Base-by-base conservation (phyloP, 345 rosid species). In the Aurinia saxatilis region DNA sequence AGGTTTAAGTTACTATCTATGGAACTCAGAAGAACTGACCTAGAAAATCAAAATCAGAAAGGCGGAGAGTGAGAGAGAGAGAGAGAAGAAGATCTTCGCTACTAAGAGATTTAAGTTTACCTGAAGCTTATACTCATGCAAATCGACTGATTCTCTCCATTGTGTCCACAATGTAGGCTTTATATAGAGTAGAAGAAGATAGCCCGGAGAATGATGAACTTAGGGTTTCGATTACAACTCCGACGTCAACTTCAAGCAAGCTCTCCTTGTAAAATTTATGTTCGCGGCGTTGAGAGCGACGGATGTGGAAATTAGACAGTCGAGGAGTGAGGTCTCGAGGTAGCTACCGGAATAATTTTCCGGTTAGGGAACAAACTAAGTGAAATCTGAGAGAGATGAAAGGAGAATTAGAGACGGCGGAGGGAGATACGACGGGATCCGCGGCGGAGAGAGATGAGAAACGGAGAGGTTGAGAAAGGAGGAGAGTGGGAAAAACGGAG, bases 121-220 rank as follows among this genome's bases (percentile, higher is more conserved):
- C 73, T 53, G 62, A 30, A 33, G 46, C 5, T 10, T 6, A 61
- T 2, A 14, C 50, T 53, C 62, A 69, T 45, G 49, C 62, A 69
- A 53, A 35, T 27, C 42, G 23, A 53, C 13, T 25, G 25, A 4
- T 44, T 13, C 23, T 44, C 36, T 17, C 41, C 60, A 49, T 34
- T 34, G 45, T 36, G 53, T 35, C 27, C 42, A 40, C 66, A 59
- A 23, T 50, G 59, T 41, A 14, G 6, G 65, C 19, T 10, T 2
- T 35, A 15, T 3, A 34, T 11, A 33, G 34, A 48, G 41, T 2
- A 57, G 13, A 33, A 27, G 67, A 42, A 25, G 49, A 27, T 25
- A 25, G 34, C 17, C n/a, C 5, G 30, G 8, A 12, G 29, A 29
- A 7, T 8, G 40, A 15, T 6, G n/a, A 16, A 53, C 39, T 15